Conservation (phyloP, 805 yeast species). For the Sungouiozyma intestinalis region DNA sequence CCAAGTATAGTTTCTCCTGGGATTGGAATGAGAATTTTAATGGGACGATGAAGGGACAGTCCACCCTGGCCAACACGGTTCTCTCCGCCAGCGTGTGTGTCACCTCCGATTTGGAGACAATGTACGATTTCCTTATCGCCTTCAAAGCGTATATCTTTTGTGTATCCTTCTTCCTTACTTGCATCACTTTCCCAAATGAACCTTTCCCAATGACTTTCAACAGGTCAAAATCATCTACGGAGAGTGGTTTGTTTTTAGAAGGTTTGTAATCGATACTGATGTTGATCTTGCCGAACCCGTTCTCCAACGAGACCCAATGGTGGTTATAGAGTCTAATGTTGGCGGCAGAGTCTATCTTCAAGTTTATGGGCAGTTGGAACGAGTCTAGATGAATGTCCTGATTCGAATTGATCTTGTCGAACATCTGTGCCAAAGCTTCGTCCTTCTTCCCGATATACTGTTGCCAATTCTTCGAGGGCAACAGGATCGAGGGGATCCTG, state of each 20-base stretch:
- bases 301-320: slow-evolving; percentile 37
- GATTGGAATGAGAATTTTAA: slow-evolving; percentile 91
- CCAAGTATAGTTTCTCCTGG: slow-evolving; percentile 89
- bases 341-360: slow-evolving; percentile 39
- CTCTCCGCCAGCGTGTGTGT: slow-evolving; percentile 95
- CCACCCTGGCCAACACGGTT: slow-evolving; percentile 85
- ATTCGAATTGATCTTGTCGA: slow-evolving; percentile 30
- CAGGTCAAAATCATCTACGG: slow-evolving; percentile 86
- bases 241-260: slow-evolving; percentile 51
- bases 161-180: slow-evolving; percentile 91
- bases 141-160: slow-evolving; percentile 90
- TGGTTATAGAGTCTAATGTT: slow-evolving; percentile 57
- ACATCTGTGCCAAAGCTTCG: slow-evolving; percentile 19
- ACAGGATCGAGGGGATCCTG: slow-evolving; percentile 57
- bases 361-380: slow-evolving; percentile 48
- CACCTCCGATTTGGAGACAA: slow-evolving; percentile 88
- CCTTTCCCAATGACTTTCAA: slow-evolving; percentile 96
- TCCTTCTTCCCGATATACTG: slow-evolving; percentile 19
- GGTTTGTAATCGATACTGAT: slow-evolving; percentile 64
- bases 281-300: slow-evolving; percentile 42
- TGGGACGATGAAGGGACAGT: slow-evolving; percentile 93
- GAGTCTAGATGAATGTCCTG: slow-evolving; percentile 74
- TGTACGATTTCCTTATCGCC: slow-evolving; percentile 87
- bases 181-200: slow-evolving; percentile 98
- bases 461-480: slow-evolving; percentile 34